Conservation (phyloP, 495 filamentous ascomycete species). For the Penicillium manginii region DNA sequence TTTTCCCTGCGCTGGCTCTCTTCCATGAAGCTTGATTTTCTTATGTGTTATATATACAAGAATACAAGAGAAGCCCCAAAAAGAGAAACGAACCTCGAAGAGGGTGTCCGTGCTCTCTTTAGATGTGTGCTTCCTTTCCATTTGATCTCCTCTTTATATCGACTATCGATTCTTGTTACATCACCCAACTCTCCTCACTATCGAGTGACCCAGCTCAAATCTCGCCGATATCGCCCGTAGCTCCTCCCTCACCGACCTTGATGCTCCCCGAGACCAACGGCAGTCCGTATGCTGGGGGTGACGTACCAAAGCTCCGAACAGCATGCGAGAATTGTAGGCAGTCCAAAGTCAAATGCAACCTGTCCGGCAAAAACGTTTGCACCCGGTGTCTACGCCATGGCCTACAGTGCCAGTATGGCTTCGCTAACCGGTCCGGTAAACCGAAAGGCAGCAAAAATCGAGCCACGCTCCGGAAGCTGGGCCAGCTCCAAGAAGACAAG, state of each 20-base stretch:
- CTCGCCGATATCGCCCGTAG: no score
- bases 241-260: slow-evolving; percentile 8
- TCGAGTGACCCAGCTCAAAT: slow-evolving; percentile 8
- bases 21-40: slow-evolving; percentile 21
- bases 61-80: slow-evolving; percentile 5
- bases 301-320: slow-evolving; percentile 46
- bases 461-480: slow-evolving; percentile 47
- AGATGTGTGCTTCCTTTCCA: slow-evolving; percentile 2
- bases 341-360: slow-evolving; percentile 53
- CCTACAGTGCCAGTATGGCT: slow-evolving; percentile 48
- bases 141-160: background rate
- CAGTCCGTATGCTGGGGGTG: slow-evolving; percentile 26
- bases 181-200: background rate
- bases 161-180: slow-evolving; percentile 4
- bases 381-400: slow-evolving; percentile 50
- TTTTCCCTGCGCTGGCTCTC: slow-evolving; percentile 13
- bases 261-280: slow-evolving; percentile 42
- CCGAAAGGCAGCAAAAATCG: slow-evolving; percentile 54
- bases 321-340: slow-evolving; percentile 53
- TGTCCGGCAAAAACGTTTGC: slow-evolving; percentile 46
- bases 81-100: background rate
- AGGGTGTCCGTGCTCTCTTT: background rate
- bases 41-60: slow-evolving; percentile 24
- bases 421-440: slow-evolving; percentile 52
- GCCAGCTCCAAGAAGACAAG: slow-evolving; percentile 43